Conservation (phyloP, 345 rosid genomes). For the Gossypium raimondii region DNA sequence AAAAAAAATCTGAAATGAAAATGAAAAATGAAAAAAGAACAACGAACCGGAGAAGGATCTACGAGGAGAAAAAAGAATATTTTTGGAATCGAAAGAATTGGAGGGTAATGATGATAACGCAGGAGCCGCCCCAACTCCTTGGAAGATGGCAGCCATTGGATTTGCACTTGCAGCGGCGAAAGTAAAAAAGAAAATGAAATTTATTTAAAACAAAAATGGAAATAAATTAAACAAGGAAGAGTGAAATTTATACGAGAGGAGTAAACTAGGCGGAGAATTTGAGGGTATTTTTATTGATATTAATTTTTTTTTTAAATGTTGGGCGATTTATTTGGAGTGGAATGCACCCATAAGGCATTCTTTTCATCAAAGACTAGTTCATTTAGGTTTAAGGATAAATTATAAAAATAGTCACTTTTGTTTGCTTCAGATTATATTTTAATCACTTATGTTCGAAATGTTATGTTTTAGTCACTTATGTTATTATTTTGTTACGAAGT, state of each 20-base stretch:
- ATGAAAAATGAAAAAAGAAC: not conserved
- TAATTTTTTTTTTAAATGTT: not conserved
- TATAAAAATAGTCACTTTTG: too few relatives aligned
- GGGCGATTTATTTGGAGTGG: not conserved
- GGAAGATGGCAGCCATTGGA: constrained; percentile 57
- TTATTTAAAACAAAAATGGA: constrained; percentile 9
- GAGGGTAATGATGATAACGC: constrained; percentile 43
- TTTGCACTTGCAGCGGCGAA: not conserved
- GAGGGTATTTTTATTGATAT: constrained; percentile 15
- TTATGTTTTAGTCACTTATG: too few relatives aligned
- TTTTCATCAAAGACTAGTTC: constrained; percentile 18
- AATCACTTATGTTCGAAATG: too few relatives aligned
- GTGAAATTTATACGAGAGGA: constrained; percentile 18
- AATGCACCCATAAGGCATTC: constrained; percentile 17
- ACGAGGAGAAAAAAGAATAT: constrained; percentile 33
- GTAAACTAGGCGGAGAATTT: constrained; percentile 45
- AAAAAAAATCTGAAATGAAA: not conserved
- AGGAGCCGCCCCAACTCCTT: constrained; percentile 55
- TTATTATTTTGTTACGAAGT: too few relatives aligned
- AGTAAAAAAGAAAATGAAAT: constrained; percentile 13
- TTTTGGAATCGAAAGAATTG: constrained; percentile 47
- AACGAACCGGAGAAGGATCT: constrained; percentile 50
- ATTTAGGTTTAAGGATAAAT: not conserved
- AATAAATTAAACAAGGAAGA: not conserved
- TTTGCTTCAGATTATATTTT: too few relatives aligned